Percentiles rank a stretch among this genome's conserved stretches.
phyloP scores from a whole-genome alignment of 2,329 filamentous ascomycete species.

The Sarocladium brachiariae region DNA sequence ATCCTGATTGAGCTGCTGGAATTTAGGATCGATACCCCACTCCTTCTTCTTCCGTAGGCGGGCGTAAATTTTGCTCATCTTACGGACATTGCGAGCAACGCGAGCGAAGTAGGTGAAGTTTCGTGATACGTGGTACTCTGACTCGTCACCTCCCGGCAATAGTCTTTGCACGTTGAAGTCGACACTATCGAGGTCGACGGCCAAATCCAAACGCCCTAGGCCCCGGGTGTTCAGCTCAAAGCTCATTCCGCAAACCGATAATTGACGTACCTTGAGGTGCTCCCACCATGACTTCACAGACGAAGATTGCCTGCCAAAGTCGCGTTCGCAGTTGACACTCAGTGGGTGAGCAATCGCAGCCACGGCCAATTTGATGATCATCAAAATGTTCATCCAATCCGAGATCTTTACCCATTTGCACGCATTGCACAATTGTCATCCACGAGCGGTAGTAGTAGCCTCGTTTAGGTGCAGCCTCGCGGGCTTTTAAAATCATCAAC shows the following conservation, averaged over 20 bases:
- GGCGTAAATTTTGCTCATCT: constrained; percentile 68
- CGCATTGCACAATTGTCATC: constrained; percentile 89
- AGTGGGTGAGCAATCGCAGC: constrained; percentile 60
- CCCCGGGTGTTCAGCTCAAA: constrained; percentile 12
- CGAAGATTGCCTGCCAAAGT: constrained; percentile 83
- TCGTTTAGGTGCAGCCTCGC: constrained; percentile 84
- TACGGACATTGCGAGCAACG: constrained; percentile 69
- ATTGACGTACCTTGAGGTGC: constrained; percentile 69
- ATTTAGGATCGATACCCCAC: constrained; percentile 81
- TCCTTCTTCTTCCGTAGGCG: constrained; percentile 71
- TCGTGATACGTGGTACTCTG: constrained; percentile 70
- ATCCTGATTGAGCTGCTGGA: constrained; percentile 71
- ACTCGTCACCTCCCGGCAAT: constrained; percentile 61
- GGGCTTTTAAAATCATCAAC: constrained; percentile 79
- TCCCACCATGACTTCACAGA: constrained; percentile 87
- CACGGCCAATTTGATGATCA: constrained; percentile 63
- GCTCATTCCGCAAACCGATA: not conserved
- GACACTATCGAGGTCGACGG: constrained; percentile 67
- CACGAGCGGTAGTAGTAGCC: constrained; percentile 97
- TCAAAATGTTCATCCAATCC: constrained; percentile 82
- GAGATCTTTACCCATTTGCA: constrained; percentile 88
- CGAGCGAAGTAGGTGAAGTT: constrained; percentile 79
- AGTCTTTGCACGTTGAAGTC: constrained; percentile 63
- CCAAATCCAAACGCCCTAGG: constrained; percentile 70
- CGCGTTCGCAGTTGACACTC: constrained; percentile 82